Evolutionary conservation across 2,329 filamentous ascomycete species (phyloP).

Genomic region (Trichophyton verrucosum): DNA sequence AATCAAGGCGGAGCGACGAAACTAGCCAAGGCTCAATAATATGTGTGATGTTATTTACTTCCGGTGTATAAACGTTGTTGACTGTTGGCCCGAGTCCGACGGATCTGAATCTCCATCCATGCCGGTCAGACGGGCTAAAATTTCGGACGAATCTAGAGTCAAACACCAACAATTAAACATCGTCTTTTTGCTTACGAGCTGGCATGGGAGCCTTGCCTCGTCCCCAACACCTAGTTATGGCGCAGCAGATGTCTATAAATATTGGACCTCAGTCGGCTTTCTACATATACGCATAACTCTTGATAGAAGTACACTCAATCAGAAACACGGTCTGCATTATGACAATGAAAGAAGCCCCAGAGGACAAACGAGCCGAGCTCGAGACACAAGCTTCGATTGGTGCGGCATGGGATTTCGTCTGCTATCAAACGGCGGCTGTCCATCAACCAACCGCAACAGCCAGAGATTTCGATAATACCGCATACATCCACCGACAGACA

Average conservation of each 20-base stretch:
- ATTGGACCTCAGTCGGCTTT: not conserved
- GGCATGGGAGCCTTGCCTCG: not conserved
- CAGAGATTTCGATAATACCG: constrained; percentile 7
- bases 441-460: not conserved
- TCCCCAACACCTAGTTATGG: not conserved
- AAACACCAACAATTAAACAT: not conserved
- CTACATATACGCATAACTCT: not conserved
- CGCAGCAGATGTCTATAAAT: not conserved
- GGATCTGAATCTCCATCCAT: not conserved
- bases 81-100: not conserved
- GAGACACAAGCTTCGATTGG: constrained; percentile 4
- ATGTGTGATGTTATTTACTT: too few species aligned
- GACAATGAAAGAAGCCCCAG: not conserved
- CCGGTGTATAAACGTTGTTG: not conserved
- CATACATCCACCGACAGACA: constrained; percentile 16
- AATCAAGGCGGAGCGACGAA: too few species aligned
- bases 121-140: not conserved
- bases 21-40: too few species aligned
- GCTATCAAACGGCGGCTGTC: not conserved
- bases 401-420: constrained; percentile 3
- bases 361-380: not conserved
- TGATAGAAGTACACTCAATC: not conserved
- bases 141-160: not conserved
- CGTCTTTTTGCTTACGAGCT: not conserved
- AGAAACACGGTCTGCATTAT: not conserved